phyloP scores from a whole-genome alignment of 345 rosid genomes.

The Noccaea caerulescens region DNA sequence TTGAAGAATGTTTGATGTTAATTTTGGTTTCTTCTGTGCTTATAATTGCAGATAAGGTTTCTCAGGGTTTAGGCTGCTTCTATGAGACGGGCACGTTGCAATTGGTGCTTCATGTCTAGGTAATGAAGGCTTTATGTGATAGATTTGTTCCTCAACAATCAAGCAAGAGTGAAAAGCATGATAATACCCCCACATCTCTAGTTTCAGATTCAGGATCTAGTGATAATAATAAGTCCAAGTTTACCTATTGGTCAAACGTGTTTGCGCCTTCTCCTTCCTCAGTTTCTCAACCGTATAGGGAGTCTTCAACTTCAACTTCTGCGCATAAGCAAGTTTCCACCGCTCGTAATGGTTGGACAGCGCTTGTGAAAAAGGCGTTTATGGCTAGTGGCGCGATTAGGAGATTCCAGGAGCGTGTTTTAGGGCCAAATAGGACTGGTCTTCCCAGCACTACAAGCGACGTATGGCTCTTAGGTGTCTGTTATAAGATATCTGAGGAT shows the following conservation, averaged over 20 bases:
- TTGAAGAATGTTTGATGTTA: conserved; percentile 16
- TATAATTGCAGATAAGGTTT: conserved; percentile 30
- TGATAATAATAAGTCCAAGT: conserved; percentile 50
- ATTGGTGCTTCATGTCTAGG: conserved; percentile 50
- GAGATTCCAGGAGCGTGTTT: conserved; percentile 82
- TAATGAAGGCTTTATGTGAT: conserved; percentile 75
- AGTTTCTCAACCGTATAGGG: conserved; percentile 56
- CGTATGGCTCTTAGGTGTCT: conserved; percentile 83
- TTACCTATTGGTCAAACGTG: conserved; percentile 62
- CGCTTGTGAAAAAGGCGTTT: conserved; percentile 61
- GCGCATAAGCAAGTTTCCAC: conserved; percentile 50
- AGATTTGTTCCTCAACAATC: conserved; percentile 54
- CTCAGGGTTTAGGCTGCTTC: conserved; percentile 31
- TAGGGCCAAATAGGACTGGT: conserved; percentile 73
- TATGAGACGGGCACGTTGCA: conserved; percentile 38
- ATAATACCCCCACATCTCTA: conserved; percentile 51
- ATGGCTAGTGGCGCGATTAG: conserved; percentile 80
- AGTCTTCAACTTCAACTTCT: conserved; percentile 43
- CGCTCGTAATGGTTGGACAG: conserved; percentile 68
- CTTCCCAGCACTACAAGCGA: conserved; percentile 64
- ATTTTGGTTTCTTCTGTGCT: conserved; percentile 4
- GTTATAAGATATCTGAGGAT: conserved; percentile 66
- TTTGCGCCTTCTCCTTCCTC: conserved; percentile 76
- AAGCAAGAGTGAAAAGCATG: conserved; percentile 44
- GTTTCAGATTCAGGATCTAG: conserved; percentile 56